These are phyloP conservation scores for Triticum monococcum DNA, from an alignment of 176 grass and related monocot species.

Conservation along the genomic window DNA sequence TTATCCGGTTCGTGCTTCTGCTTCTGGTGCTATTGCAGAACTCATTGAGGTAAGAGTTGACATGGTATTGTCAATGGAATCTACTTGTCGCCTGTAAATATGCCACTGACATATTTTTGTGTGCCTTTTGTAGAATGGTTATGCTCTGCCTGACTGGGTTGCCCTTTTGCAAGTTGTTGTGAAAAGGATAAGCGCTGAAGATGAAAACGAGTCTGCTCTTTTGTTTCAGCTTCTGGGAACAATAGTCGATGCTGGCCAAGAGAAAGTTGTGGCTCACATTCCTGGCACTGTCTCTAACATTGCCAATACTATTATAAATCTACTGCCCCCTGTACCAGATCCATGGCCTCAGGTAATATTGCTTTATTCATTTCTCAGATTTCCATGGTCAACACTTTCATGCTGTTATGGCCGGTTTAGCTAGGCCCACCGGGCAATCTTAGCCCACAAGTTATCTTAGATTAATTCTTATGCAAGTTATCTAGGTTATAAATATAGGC, in stretches of 20 bases:
- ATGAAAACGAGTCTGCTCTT: conserved; percentile 73
- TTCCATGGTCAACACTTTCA: not conserved
- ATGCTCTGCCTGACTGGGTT: conserved; percentile 63
- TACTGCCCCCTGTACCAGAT: conserved; percentile 62
- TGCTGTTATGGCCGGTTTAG: no score
- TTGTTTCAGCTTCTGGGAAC: conserved; percentile 85
- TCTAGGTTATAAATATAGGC: no score
- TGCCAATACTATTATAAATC: conserved; percentile 46
- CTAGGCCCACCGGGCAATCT: no score
- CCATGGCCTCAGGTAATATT: conserved; percentile 84
- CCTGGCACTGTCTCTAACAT: conserved; percentile 69
- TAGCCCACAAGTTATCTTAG: no score
- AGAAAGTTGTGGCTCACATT: conserved; percentile 52
- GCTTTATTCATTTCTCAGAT: conserved; percentile 18
- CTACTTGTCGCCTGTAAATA: conserved; percentile 25
- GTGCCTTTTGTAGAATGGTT: conserved; percentile 60
- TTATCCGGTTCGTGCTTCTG: conserved; percentile 80
- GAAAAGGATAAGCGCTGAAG: conserved; percentile 49
- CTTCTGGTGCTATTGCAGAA: conserved; percentile 71
- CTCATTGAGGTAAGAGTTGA: conserved; percentile 72
- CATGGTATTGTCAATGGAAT: not conserved
- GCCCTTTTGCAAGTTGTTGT: conserved; percentile 65
- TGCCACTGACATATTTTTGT: conserved; percentile 8
- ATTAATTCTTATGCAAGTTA: no score
- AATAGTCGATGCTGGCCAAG: conserved; percentile 67